phyloP scores from a whole-genome alignment of 441 rosid species.

The Pelargonium australe region DNA sequence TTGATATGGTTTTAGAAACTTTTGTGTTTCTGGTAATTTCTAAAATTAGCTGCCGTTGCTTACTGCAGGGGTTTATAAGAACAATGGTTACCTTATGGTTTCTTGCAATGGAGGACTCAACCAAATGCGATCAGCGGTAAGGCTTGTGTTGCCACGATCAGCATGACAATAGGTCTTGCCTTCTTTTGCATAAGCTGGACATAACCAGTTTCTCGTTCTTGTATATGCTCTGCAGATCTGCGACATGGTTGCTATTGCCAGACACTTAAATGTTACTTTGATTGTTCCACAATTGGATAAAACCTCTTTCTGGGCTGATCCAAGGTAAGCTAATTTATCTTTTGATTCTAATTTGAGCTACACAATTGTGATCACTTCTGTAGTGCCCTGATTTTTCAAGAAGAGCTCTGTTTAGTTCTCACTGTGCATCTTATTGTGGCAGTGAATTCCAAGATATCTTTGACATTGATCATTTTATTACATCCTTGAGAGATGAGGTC shows the following conservation, averaged over 20 bases:
- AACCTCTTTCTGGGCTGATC: conserved; percentile 72
- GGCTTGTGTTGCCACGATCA: conserved; percentile 13
- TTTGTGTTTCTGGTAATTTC: background rate
- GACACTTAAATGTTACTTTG: conserved; percentile 61
- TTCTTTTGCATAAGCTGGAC: background rate
- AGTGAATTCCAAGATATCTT: conserved; percentile 72
- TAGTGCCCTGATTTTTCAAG: background rate
- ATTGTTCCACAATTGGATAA: conserved; percentile 69
- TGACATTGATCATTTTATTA: conserved; percentile 61
- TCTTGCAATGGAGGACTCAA: conserved; percentile 82
- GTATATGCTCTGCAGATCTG: conserved; percentile 43
- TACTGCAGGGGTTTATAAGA: conserved; percentile 48
- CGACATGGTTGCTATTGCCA: conserved; percentile 71
- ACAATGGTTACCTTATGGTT: conserved; percentile 66
- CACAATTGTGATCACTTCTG: too few relatives aligned
- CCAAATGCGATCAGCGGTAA: conserved; percentile 77
- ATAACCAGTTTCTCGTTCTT: background rate
- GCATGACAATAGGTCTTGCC: background rate
- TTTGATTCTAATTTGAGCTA: background rate
- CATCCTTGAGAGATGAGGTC: conserved; percentile 66
- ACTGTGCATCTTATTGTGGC: conserved; percentile 17
- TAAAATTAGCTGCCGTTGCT: background rate
- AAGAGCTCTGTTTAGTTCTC: background rate
- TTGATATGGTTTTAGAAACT: background rate
- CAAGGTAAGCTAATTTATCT: conserved; percentile 33